Percentiles rank a stretch among this genome's conserved stretches.
Evolutionary conservation across 2,329 filamentous ascomycete genomes (phyloP).

Genomic region (Beauveria scarabaeidicola): DNA sequence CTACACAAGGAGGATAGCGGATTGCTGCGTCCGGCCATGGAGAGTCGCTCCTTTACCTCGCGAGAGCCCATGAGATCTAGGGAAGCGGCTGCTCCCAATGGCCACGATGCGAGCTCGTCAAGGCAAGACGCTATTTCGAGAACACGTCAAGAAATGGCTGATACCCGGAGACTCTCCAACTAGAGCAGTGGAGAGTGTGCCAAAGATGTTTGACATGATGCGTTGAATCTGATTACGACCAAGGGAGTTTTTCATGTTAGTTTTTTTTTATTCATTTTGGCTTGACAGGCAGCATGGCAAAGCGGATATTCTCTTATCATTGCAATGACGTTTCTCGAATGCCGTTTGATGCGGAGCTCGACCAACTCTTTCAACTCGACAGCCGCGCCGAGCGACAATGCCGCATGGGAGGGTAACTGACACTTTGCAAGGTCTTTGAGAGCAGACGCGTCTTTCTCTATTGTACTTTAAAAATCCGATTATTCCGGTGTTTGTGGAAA

Average conservation of each 20-base stretch:
- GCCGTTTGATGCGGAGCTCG: neutral
- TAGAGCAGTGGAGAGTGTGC: constrained; percentile 6
- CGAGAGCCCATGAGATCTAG: constrained; percentile 47
- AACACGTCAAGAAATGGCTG: constrained; percentile 25
- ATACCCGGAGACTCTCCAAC: constrained; percentile 9
- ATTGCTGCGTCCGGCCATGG: constrained; percentile 32
- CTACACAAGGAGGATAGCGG: constrained; percentile 30
- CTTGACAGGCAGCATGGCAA: constrained; percentile 11
- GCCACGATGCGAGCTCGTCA: constrained; percentile 38
- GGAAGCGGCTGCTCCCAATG: constrained; percentile 46
- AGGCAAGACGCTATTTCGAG: constrained; percentile 39
- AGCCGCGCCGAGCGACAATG: neutral
- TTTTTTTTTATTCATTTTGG: constrained; percentile 9
- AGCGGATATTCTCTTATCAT: constrained; percentile 9
- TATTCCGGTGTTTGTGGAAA: constrained; percentile 12
- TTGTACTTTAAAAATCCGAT: constrained; percentile 17
- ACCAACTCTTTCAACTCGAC: neutral
- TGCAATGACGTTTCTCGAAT: neutral
- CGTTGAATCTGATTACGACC: constrained; percentile 8
- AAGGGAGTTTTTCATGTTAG: constrained; percentile 2
- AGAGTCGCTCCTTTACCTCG: constrained; percentile 61
- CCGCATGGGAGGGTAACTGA: neutral
- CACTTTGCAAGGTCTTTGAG: neutral
- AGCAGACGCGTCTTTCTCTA: constrained; percentile 7
- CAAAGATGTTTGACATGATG: constrained; percentile 9